These are phyloP conservation scores for Arthrobotrys conoides DNA, from an alignment of 2,329 filamentous ascomycete species.

Conservation along the genomic window DNA sequence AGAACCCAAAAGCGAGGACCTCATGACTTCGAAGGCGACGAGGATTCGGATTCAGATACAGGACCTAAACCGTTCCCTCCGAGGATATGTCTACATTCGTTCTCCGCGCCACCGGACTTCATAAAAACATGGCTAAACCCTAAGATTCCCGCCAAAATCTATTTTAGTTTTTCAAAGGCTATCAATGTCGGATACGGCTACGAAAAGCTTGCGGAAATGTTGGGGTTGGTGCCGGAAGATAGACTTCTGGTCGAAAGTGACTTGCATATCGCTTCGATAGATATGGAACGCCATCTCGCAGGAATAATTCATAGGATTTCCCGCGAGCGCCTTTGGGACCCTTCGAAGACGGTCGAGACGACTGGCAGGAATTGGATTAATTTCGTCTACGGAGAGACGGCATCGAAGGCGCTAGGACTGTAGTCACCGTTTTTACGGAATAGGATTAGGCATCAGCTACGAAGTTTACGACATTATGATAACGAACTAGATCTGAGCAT, in stretches of 20 bases:
- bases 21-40: conserved; percentile 57
- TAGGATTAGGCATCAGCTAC: conserved; percentile 9
- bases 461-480: conserved; percentile 42
- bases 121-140: conserved; percentile 83
- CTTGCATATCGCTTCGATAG: conserved; percentile 82
- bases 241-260: conserved; percentile 90
- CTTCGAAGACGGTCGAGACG: conserved; percentile 78
- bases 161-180: conserved; percentile 86
- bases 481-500: conserved; percentile 16
- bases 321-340: conserved; percentile 80
- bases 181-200: conserved; percentile 77
- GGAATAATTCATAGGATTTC: conserved; percentile 83
- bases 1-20: conserved; percentile 70
- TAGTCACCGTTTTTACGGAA: not conserved
- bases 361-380: conserved; percentile 82
- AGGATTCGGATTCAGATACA: conserved; percentile 65
- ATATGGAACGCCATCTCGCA: conserved; percentile 84
- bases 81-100: conserved; percentile 93
- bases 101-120: conserved; percentile 81
- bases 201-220: conserved; percentile 71
- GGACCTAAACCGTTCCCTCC: conserved; percentile 78
- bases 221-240: conserved; percentile 81
- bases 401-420: conserved; percentile 18
- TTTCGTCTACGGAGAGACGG: conserved; percentile 77
- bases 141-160: conserved; percentile 79